Conservation (phyloP, 306 rosid genomes). For the Betula pendula region DNA sequence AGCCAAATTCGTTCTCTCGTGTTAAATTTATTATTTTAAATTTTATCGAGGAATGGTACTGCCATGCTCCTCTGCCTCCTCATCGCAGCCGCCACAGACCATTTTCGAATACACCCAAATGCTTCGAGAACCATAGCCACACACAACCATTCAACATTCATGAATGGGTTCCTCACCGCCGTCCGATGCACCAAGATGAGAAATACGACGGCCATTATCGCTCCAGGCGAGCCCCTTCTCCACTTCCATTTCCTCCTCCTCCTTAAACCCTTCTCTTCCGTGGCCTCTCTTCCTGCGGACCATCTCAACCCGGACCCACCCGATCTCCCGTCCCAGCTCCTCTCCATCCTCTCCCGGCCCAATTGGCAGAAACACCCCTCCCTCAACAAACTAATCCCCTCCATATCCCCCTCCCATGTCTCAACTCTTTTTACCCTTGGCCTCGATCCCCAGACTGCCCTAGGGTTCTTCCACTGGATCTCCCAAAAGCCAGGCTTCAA, state of each 20-base stretch:
- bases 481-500: constrained; percentile 37
- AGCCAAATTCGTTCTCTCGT: too few relatives aligned
- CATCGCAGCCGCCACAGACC: background rate
- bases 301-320: constrained; percentile 11
- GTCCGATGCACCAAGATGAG: constrained; percentile 36
- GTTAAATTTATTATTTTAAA: too few relatives aligned
- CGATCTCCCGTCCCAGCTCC: constrained; percentile 52
- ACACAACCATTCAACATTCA: background rate
- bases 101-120: background rate
- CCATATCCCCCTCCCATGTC: constrained; percentile 53
- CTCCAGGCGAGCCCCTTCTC: constrained; percentile 23
- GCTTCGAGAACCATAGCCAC: background rate
- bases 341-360: constrained; percentile 54
- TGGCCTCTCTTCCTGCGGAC: constrained; percentile 33
- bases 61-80: background rate
- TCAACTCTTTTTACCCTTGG: constrained; percentile 53
- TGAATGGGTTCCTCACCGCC: constrained; percentile 18
- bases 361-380: constrained; percentile 66
- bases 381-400: constrained; percentile 44
- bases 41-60: background rate
- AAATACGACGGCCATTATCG: constrained; percentile 34
- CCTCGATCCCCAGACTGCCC: constrained; percentile 62
- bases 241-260: background rate
- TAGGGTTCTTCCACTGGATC: constrained; percentile 71
- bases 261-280: constrained; percentile 42